Percentiles rank a stretch among this genome's conserved stretches.
phyloP scores from a whole-genome alignment of 2,329 filamentous ascomycete genomes.

The Curvularia eragrostidis region DNA sequence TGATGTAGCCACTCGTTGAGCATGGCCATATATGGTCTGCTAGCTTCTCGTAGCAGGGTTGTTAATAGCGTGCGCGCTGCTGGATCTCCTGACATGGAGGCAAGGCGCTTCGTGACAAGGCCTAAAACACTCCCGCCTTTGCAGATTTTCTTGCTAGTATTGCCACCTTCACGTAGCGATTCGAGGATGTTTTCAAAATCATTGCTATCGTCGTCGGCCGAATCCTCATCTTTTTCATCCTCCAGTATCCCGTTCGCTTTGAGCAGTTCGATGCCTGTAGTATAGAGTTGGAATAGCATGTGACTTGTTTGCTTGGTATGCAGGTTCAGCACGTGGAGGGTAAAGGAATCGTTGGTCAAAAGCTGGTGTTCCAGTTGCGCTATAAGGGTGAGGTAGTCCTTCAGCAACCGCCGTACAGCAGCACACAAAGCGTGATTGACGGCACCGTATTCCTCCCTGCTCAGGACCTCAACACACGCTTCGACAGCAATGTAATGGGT shows the following conservation, averaged over 20 bases:
- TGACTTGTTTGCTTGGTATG: slow-evolving; percentile 90
- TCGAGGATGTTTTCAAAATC: slow-evolving; percentile 94
- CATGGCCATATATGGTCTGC: slow-evolving; percentile 96
- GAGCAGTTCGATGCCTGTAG: slow-evolving; percentile 76
- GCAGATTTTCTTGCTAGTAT: slow-evolving; percentile 87
- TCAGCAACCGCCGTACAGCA: slow-evolving; percentile 87
- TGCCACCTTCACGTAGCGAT: slow-evolving; percentile 83
- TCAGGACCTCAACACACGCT: slow-evolving; percentile 92
- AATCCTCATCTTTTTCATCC: slow-evolving; percentile 69
- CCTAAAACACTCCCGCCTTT: slow-evolving; percentile 97
- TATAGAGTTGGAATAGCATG: slow-evolving; percentile 89
- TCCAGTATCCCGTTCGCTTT: slow-evolving; percentile 88
- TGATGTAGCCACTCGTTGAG: slow-evolving; percentile 98
- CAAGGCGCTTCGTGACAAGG: slow-evolving; percentile 81
- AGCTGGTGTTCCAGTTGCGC: slow-evolving; percentile 94
- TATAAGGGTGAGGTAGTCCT: slow-evolving; percentile 92
- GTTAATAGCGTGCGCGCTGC: slow-evolving; percentile 83
- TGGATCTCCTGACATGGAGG: slow-evolving; percentile 92
- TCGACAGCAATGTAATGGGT: slow-evolving; percentile 92
- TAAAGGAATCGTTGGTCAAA: slow-evolving; percentile 86
- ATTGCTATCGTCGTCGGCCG: slow-evolving; percentile 75
- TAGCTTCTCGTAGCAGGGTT: slow-evolving; percentile 82
- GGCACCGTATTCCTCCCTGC: slow-evolving; percentile 87
- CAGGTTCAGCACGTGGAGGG: slow-evolving; percentile 89
- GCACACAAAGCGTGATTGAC: slow-evolving; percentile 97